A percentile compares a stretch with the other conserved stretches of the same genome.
These are phyloP conservation scores for Ormosia emarginata DNA, from an alignment of 306 rosid genomes.

Conservation along the genomic window DNA sequence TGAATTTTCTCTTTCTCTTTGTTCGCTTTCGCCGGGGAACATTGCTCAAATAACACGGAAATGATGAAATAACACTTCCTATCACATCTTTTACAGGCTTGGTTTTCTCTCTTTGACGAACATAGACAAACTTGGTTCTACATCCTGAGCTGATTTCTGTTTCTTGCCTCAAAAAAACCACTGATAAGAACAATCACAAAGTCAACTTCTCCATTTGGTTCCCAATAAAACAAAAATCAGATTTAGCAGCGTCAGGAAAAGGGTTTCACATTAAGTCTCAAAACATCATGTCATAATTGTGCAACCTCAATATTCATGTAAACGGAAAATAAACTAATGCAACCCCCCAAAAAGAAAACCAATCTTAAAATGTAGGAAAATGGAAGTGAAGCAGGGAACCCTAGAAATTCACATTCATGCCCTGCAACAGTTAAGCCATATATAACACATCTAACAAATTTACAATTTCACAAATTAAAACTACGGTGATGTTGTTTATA, in stretches of 20 bases:
- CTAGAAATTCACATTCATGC: not conserved
- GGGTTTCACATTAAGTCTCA: not conserved
- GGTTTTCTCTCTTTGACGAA: not conserved
- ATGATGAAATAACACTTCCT: not conserved
- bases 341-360: not conserved
- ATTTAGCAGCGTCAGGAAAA: not conserved
- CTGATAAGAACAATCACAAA: slow-evolving; percentile 20
- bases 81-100: not conserved
- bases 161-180: not conserved
- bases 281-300: not conserved
- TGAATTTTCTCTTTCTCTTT: slow-evolving; percentile 28
- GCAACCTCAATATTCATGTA: not conserved
- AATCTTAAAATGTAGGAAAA: not conserved
- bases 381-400: not conserved
- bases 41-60: not conserved
- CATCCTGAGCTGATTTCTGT: not conserved
- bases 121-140: not conserved
- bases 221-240: not conserved
- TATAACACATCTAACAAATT: not conserved
- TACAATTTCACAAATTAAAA: not conserved
- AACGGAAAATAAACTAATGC: not conserved
- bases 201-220: slow-evolving; percentile 17
- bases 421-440: not conserved
- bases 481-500: not conserved
- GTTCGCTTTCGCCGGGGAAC: slow-evolving; percentile 35